These are phyloP conservation scores for Meyerozyma elateridarum DNA, from an alignment of 1,139 yeast genomes.

Conservation along the genomic window DNA sequence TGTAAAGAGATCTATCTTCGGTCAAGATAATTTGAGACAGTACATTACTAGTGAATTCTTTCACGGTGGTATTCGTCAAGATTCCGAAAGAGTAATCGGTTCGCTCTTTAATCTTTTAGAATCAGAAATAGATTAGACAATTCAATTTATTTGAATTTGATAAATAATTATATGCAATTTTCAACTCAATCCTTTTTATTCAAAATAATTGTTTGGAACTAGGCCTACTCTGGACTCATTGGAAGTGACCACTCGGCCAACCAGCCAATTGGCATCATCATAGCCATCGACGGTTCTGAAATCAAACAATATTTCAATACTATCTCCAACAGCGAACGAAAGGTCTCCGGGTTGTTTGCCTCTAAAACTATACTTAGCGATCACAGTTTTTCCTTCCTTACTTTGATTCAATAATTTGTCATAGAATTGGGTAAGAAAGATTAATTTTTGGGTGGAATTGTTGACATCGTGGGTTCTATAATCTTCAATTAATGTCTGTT, in stretches of 20 bases:
- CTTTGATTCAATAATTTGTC: constrained; percentile 12
- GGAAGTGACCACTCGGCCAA: constrained; percentile 20
- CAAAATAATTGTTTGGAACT: constrained; percentile 34
- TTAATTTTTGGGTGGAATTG: neutral
- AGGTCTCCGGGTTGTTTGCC: constrained; percentile 39
- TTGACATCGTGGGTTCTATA: neutral
- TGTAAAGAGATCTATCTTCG: constrained; percentile 28
- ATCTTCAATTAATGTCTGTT: no score
- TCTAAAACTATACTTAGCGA: constrained; percentile 27
- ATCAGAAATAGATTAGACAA: constrained; percentile 39
- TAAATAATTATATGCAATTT: no score
- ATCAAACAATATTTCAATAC: constrained; percentile 30
- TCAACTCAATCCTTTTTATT: no score
- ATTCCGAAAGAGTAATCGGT: constrained; percentile 37
- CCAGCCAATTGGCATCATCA: constrained; percentile 29
- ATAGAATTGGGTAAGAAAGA: constrained; percentile 17
- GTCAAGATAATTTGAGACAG: constrained; percentile 33
- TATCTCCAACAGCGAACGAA: constrained; percentile 33
- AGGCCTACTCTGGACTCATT: constrained; percentile 31
- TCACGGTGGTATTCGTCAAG: constrained; percentile 48
- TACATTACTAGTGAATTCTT: constrained; percentile 47
- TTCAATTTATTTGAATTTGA: no score
- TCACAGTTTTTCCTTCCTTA: constrained; percentile 10
- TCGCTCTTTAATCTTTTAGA: constrained; percentile 37
- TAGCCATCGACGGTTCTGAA: constrained; percentile 22